These are phyloP conservation scores for Setomelanomma holmii DNA, from an alignment of 2,329 filamentous ascomycete genomes.

Conservation along the genomic window DNA sequence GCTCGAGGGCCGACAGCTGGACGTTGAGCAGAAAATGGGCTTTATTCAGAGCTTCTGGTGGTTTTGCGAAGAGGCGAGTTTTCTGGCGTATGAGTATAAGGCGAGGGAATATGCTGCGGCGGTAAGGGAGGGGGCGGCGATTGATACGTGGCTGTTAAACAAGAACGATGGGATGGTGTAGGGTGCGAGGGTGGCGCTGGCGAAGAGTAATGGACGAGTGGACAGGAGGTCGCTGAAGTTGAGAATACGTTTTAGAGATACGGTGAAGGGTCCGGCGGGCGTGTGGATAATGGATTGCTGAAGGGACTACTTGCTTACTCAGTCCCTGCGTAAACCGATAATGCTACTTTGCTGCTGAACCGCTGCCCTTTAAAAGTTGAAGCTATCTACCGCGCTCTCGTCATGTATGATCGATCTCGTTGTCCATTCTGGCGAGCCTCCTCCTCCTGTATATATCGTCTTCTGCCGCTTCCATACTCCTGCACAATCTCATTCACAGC, in stretches of 20 bases:
- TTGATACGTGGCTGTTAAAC: neutral
- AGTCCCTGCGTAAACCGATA: no score
- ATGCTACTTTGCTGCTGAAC: no score
- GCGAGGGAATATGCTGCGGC: slow-evolving; percentile 8
- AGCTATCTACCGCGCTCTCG: no score
- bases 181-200: neutral
- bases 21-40: neutral
- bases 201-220: neutral
- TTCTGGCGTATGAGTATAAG: slow-evolving; percentile 11
- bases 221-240: slow-evolving; percentile 11
- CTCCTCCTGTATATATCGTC: no score
- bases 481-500: no score
- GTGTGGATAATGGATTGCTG: no score
- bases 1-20: slow-evolving; percentile 13
- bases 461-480: no score
- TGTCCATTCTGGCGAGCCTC: no score
- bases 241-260: slow-evolving; percentile 7
- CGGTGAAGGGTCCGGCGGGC: neutral
- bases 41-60: slow-evolving; percentile 13
- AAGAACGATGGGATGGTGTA: neutral
- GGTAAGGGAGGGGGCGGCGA: neutral
- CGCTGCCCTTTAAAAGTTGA: no score
- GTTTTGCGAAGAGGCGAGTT: slow-evolving; percentile 18
- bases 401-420: no score
- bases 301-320: no score